A percentile compares a stretch with the other conserved stretches of the same genome.
These are phyloP conservation scores for Lagerstroemia speciosa DNA, from an alignment of 345 rosid species.

Conservation along the genomic window DNA sequence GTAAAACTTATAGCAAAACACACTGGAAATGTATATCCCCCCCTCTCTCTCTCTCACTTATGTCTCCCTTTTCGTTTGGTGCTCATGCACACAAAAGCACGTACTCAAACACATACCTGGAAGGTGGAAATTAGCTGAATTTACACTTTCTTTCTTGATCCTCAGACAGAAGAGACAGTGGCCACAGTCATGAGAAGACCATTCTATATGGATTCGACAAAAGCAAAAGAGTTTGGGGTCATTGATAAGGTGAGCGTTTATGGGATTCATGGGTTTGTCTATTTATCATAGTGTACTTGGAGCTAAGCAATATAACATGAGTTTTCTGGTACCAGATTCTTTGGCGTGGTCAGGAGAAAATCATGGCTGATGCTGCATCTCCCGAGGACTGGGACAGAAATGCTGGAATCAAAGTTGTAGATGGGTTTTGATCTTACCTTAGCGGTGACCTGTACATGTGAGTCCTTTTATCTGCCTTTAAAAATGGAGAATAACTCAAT, in stretches of 20 bases:
- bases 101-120: background rate
- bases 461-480: background rate
- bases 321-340: conserved; percentile 41
- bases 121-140: background rate
- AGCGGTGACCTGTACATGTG: background rate
- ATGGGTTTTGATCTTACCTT: conserved; percentile 7
- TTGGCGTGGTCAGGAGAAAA: conserved; percentile 71
- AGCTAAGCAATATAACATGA: background rate
- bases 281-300: background rate
- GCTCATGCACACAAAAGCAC: background rate
- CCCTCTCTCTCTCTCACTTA: background rate
- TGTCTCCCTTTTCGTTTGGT: background rate
- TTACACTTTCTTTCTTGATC: conserved; percentile 13
- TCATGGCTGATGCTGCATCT: conserved; percentile 48
- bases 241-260: conserved; percentile 52
- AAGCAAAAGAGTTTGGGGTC: conserved; percentile 83
- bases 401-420: conserved; percentile 46
- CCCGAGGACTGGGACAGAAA: conserved; percentile 66
- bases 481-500: background rate
- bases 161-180: conserved; percentile 60
- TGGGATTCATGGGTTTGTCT: background rate
- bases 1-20: conserved; percentile 76
- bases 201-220: conserved; percentile 57
- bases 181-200: conserved; percentile 59
- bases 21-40: conserved; percentile 61